Evolutionary conservation across 805 yeast species (phyloP).

Genomic region (Ogataea nonfermentans): DNA sequence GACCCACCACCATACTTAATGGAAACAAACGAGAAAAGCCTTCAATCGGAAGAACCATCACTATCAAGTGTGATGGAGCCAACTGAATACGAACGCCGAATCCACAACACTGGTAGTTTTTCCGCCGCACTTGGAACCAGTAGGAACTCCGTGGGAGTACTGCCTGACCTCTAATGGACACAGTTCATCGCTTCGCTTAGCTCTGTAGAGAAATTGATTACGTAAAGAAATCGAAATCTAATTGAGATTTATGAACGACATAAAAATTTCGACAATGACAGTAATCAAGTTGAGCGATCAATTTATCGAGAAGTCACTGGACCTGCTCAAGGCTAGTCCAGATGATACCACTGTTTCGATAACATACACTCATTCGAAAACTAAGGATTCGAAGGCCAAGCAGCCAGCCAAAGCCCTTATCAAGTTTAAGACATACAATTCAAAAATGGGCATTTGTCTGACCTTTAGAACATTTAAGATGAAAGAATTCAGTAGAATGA

Average conservation of each 20-base stretch:
- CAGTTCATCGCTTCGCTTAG: background rate
- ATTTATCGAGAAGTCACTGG: conserved; percentile 31
- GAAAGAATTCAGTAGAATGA: conserved; percentile 71
- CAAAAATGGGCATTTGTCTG: conserved; percentile 60
- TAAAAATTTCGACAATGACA: conserved; percentile 5
- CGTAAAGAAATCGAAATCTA: background rate
- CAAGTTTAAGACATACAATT: conserved; percentile 63
- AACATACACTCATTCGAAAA: conserved; percentile 34
- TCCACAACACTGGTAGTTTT: conserved; percentile 11
- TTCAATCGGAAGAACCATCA: conserved; percentile 1
- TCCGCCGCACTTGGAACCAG: conserved; percentile 12
- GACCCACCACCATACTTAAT: conserved; percentile 31
- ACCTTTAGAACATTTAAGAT: conserved; percentile 55
- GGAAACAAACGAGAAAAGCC: conserved; percentile 4
- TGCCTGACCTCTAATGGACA: background rate
- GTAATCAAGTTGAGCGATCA: conserved; percentile 25
- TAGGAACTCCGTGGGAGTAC: background rate
- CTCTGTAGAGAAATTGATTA: background rate
- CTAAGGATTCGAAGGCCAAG: conserved; percentile 10
- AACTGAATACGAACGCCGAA: conserved; percentile 20
- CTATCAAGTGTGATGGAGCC: conserved; percentile 14
- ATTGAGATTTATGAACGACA: background rate
- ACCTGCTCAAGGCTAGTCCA: conserved; percentile 31
- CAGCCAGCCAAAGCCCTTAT: conserved; percentile 31
- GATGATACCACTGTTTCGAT: conserved; percentile 31